Conservation (phyloP, 106 monocot genomes). For the Posidonia australis region DNA sequence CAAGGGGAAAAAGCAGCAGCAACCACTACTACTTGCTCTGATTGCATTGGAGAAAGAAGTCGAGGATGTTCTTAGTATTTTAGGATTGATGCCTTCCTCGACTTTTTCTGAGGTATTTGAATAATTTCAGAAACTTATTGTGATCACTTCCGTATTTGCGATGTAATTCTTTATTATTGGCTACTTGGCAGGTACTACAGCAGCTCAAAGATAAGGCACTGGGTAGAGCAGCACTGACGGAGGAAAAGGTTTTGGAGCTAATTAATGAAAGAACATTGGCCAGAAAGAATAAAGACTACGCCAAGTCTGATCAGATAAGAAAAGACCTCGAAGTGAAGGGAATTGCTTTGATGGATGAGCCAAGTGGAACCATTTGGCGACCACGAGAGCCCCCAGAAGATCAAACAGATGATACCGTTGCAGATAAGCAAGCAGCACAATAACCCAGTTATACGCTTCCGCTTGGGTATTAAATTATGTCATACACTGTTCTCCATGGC, state of each 20-base stretch:
- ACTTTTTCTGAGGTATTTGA: slow-evolving; percentile 43
- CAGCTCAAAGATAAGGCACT: slow-evolving; percentile 72
- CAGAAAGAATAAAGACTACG: slow-evolving; percentile 77
- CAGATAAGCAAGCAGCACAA: background rate
- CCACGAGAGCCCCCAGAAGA: slow-evolving; percentile 59
- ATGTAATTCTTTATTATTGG: background rate
- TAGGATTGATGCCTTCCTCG: slow-evolving; percentile 48
- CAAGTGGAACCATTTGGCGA: slow-evolving; percentile 62
- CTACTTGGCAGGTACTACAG: slow-evolving; percentile 37
- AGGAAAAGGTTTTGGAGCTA: slow-evolving; percentile 45
- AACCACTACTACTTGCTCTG: slow-evolving; percentile 35
- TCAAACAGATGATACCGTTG: slow-evolving; percentile 11
- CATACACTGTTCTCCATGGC: too few species aligned
- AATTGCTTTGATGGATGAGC: slow-evolving; percentile 81
- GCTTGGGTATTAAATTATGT: too few species aligned
- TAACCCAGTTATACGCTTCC: background rate
- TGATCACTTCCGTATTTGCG: background rate
- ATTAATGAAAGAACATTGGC: slow-evolving; percentile 59
- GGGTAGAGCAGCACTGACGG: slow-evolving; percentile 57
- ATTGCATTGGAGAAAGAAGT: slow-evolving; percentile 61
- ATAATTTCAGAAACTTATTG: background rate
- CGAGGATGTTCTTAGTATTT: slow-evolving; percentile 42
- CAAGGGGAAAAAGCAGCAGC: slow-evolving; percentile 68
- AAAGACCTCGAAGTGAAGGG: slow-evolving; percentile 47
- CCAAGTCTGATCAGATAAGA: slow-evolving; percentile 63